Evolutionary conservation across 192 early-diverging fungal genomes (phyloP).

Genomic region (Lobulomyces angularis): DNA sequence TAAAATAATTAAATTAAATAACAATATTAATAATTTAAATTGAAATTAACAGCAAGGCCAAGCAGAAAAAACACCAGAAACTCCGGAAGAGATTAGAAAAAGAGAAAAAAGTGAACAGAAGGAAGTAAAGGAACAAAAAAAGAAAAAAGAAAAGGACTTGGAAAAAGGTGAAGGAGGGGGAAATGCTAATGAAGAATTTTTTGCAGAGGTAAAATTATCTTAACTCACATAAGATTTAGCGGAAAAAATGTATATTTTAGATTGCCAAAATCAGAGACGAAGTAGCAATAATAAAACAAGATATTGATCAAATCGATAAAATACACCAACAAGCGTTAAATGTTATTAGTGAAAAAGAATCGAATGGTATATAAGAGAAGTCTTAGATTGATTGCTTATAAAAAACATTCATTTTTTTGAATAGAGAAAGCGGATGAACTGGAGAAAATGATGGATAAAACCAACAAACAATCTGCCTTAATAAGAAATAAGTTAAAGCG

Average conservation of each 20-base stretch:
- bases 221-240: background rate
- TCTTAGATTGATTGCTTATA: background rate
- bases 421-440: conserved; percentile 30
- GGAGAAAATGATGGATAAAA: conserved; percentile 32
- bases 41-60: too few species aligned
- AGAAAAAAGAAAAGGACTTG: conserved; percentile 8
- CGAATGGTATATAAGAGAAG: conserved; percentile 10
- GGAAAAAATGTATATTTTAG: conserved; percentile 5
- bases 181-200: conserved; percentile 27
- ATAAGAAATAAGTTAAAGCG: conserved; percentile 34
- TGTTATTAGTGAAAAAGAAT: conserved; percentile 33
- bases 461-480: conserved; percentile 24
- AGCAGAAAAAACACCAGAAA: too few species aligned
- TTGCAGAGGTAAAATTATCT: conserved; percentile 19
- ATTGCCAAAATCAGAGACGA: conserved; percentile 27
- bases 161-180: conserved; percentile 7
- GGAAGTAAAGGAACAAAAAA: too few species aligned
- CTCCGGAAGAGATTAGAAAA: too few species aligned
- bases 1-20: too few species aligned
- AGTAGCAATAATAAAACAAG: conserved; percentile 23
- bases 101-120: too few species aligned
- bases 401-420: background rate
- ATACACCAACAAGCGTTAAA: conserved; percentile 36
- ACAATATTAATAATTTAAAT: too few species aligned
- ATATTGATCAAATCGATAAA: conserved; percentile 25